Conservation (phyloP, 805 yeast species). For the Suhomyces xylopsoci region DNA sequence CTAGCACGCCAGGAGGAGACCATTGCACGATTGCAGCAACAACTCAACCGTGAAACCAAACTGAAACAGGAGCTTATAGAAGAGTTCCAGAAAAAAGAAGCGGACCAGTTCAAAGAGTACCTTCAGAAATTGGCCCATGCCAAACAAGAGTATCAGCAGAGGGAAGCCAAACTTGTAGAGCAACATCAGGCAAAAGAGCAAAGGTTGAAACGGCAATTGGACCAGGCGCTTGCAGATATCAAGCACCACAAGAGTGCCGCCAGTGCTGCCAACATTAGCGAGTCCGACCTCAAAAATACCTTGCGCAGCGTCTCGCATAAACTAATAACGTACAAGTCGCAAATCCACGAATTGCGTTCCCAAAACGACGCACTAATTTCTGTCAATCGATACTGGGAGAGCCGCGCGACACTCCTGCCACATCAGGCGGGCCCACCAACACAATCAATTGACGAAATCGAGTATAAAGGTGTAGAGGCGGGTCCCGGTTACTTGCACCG, state of each 20-base stretch:
- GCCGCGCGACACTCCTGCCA: not conserved
- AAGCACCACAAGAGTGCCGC: not conserved
- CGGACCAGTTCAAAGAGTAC: slow-evolving; percentile 1
- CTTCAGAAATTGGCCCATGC: not conserved
- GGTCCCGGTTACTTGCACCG: not conserved
- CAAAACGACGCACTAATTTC: slow-evolving; percentile 5
- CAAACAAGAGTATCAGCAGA: slow-evolving; percentile 1
- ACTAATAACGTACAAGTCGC: slow-evolving; percentile 6
- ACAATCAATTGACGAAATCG: not conserved
- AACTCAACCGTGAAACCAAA: not conserved
- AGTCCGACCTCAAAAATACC: slow-evolving; percentile 1
- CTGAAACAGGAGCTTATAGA: slow-evolving; percentile 5
- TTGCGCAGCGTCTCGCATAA: slow-evolving; percentile 7
- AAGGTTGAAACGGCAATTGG: not conserved
- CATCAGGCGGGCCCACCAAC: not conserved
- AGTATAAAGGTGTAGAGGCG: not conserved
- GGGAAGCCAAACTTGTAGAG: not conserved
- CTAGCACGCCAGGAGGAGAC: not conserved
- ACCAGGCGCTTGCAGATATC: not conserved
- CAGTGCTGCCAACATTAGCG: not conserved
- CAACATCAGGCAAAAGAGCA: not conserved
- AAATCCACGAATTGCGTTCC: slow-evolving; percentile 5
- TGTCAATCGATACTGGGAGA: slow-evolving; percentile 1
- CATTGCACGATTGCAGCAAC: not conserved
- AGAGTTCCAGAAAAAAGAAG: slow-evolving; percentile 5